These are phyloP conservation scores for Elongisporangium prolatum DNA, from an alignment of 352 stramenopile genomes.

Conservation along the genomic window DNA sequence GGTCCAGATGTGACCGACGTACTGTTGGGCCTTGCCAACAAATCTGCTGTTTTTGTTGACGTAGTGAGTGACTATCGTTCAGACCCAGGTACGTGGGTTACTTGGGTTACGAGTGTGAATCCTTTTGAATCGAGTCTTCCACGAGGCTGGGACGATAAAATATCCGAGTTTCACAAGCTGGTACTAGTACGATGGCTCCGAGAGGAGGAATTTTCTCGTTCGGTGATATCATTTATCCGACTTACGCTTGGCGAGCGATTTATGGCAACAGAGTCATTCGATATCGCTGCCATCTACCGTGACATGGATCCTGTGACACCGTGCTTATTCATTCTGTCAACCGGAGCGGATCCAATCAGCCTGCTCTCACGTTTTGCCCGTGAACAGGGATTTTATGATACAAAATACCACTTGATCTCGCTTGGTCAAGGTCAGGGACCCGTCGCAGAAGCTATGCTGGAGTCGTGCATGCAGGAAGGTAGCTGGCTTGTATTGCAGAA, in stretches of 20 bases:
- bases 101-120: conserved; percentile 32
- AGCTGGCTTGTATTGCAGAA: conserved; percentile 77
- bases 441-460: conserved; percentile 52
- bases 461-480: conserved; percentile 37
- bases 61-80: conserved; percentile 40
- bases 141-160: conserved; percentile 16
- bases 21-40: conserved; percentile 23
- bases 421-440: conserved; percentile 76
- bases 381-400: conserved; percentile 28
- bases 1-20: conserved; percentile 11
- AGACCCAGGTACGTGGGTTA: conserved; percentile 32
- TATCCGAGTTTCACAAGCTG: conserved; percentile 22
- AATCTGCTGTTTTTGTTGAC: conserved; percentile 14
- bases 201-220: conserved; percentile 36
- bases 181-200: conserved; percentile 57
- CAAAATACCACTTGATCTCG: conserved; percentile 53
- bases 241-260: conserved; percentile 27
- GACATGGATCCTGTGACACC: conserved; percentile 63
- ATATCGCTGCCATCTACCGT: conserved; percentile 43
- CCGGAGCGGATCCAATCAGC: conserved; percentile 55
- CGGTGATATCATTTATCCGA: conserved; percentile 34
- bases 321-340: conserved; percentile 73
- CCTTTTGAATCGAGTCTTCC: conserved; percentile 36
- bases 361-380: conserved; percentile 43
- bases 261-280: conserved; percentile 6